Conservation (phyloP, 2,329 filamentous ascomycete genomes). For the Seiridium cupressi region DNA sequence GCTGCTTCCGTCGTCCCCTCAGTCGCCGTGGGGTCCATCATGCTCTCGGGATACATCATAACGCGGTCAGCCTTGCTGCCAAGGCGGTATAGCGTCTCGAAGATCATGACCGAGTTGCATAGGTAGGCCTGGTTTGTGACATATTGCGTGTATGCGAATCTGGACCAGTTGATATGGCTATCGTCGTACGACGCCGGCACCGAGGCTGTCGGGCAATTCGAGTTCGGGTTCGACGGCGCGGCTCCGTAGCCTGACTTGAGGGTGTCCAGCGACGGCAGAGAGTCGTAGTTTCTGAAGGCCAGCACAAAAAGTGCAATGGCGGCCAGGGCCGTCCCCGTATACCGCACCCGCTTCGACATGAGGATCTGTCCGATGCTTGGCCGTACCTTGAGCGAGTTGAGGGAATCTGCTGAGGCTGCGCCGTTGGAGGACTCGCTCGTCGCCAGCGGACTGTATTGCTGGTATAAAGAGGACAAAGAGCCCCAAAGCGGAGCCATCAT, state of each 20-base stretch:
- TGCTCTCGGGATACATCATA: constrained; percentile 42
- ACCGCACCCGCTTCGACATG: constrained; percentile 32
- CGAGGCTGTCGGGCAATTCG: constrained; percentile 20
- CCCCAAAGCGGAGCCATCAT: constrained; percentile 28
- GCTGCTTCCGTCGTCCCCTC: constrained; percentile 26
- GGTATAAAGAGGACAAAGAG: constrained; percentile 24
- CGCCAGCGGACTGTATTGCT: constrained; percentile 22
- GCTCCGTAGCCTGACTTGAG: constrained; percentile 17
- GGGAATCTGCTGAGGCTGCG: constrained; percentile 14
- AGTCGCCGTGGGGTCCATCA: constrained; percentile 31
- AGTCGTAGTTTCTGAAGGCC: constrained; percentile 27
- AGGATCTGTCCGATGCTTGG: constrained; percentile 34
- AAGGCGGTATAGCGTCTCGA: constrained; percentile 40
- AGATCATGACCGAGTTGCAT: constrained; percentile 51
- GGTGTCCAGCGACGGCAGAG: constrained; percentile 23
- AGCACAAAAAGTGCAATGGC: constrained; percentile 24
- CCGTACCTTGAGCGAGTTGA: constrained; percentile 22
- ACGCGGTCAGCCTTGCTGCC: constrained; percentile 42
- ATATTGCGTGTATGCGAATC: constrained; percentile 49
- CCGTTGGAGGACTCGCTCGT: constrained; percentile 16
- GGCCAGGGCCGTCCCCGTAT: constrained; percentile 20
- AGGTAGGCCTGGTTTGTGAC: constrained; percentile 45
- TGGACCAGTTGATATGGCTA: constrained; percentile 36
- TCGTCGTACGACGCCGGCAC: constrained; percentile 18
- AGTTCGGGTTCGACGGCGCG: constrained; percentile 10